Percentiles rank a stretch among this genome's conserved stretches.
phyloP scores from a whole-genome alignment of 75 land plant genomes.

The Isoetes taiwanensis region DNA sequence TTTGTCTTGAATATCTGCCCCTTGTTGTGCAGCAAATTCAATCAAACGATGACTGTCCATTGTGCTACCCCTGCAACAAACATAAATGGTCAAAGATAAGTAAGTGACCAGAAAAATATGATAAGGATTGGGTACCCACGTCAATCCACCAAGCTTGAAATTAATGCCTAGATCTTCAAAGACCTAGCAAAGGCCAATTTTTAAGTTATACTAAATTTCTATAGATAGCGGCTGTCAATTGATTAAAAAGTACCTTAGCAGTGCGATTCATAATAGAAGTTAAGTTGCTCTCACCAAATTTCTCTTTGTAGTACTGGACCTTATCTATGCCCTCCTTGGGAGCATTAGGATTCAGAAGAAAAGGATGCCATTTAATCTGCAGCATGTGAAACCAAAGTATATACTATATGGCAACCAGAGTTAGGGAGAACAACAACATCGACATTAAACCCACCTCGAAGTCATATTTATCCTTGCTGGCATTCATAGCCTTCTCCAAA shows the following conservation, averaged over 20 bases:
- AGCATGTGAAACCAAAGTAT: not conserved
- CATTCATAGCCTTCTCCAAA: conserved; percentile 55
- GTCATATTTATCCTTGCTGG: conserved; percentile 35
- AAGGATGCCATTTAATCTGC: conserved; percentile 73
- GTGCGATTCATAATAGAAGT: conserved; percentile 26
- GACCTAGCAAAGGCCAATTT: conserved; percentile 23
- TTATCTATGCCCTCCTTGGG: conserved; percentile 63
- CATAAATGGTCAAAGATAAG: not conserved
- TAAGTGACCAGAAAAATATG: not conserved
- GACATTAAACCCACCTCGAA: conserved; percentile 36
- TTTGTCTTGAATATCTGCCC: conserved; percentile 53
- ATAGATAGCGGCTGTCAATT: not conserved
- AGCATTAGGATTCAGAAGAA: conserved; percentile 58
- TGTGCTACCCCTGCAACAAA: conserved; percentile 60
- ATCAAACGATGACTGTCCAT: conserved; percentile 79
- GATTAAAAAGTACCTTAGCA: conserved; percentile 48
- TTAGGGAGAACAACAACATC: not conserved
- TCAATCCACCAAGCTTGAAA: conserved; percentile 44
- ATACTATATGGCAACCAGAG: not conserved
- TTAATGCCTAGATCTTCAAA: conserved; percentile 45
- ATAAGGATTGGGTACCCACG: conserved; percentile 40
- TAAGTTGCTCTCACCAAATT: conserved; percentile 40
- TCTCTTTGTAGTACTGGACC: conserved; percentile 34
- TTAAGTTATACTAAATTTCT: not conserved
- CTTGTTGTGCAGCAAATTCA: conserved; percentile 53